Evolutionary conservation across 495 filamentous ascomycete genomes (phyloP), one percentile per base, ranked within the genome.

Genomic region (Penicillium antarcticum): DNA sequence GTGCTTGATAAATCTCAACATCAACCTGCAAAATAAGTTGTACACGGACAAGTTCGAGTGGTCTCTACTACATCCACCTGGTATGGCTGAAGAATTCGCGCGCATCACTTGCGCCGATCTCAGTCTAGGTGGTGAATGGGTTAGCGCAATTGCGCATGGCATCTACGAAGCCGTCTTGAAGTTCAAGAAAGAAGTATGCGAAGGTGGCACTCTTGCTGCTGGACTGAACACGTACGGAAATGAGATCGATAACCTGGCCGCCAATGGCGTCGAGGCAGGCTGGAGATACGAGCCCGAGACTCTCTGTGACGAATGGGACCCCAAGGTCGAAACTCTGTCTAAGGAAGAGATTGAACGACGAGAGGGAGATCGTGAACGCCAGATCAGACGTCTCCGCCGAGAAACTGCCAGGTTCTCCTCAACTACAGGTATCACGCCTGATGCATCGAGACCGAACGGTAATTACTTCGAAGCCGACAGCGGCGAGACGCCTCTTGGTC

Each of bases 1-100:
- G 49, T 96, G 91, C 63, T 85, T 97, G 64, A 82, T 97, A 61
- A 89, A 78, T 42, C 80, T 99, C 18, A 95, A 88, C 67, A 91
- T 99, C 60, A 96, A 96, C 57, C 80, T 97, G 17, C 86, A 88
- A 43, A 95, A 95, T 53, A 85, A 87, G 48, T 83, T 97, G 14
- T 97, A 96, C 69, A 92, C 88, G 4, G 94, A 99, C 77, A 95
- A 89, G 66, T 97, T 99, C 57, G 94, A 99, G 65, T 99, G 94
- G 94, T 97, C 94, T 14, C 76, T 99, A 4, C 80, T 97, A 8
- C 91, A 97, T 63, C 91, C 91, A 4, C 85, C 88, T 1, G 91
- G 95, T 12, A 87, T 94, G 47, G 89, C 94, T 9, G 94, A 99
- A 67, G 80, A 85, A 34, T 97, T 97, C 68, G 95, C 94, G 39